These are phyloP conservation scores for Acacia confusa DNA, from an alignment of 306 rosid species.

Conservation along the genomic window DNA sequence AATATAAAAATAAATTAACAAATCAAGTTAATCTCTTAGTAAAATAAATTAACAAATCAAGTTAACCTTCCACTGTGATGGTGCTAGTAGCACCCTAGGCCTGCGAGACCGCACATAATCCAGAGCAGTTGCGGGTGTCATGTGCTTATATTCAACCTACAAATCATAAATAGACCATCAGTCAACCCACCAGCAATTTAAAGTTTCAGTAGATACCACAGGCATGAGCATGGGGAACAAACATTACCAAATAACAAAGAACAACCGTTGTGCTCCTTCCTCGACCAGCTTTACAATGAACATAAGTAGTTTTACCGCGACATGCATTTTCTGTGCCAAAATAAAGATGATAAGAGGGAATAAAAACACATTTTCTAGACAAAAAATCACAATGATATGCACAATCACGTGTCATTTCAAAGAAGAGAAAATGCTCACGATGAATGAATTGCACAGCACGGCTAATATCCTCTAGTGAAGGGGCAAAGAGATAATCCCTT, in stretches of 20 bases:
- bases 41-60: constrained; percentile 10
- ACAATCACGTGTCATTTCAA: background rate
- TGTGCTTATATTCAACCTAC: constrained; percentile 81
- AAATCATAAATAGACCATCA: constrained; percentile 29
- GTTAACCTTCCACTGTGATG: constrained; percentile 88
- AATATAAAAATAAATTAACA: background rate
- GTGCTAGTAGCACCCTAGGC: constrained; percentile 90
- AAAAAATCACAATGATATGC: constrained; percentile 10
- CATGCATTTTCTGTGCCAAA: constrained; percentile 58
- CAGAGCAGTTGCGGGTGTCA: constrained; percentile 80
- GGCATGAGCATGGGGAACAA: background rate
- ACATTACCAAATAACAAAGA: constrained; percentile 90
- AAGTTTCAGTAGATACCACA: constrained; percentile 16
- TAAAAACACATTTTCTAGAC: background rate
- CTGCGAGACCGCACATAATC: constrained; percentile 89
- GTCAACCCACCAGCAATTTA: background rate
- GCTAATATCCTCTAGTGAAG: constrained; percentile 72
- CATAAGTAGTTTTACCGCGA: constrained; percentile 80
- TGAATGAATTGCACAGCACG: constrained; percentile 95
- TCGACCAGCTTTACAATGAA: constrained; percentile 98
- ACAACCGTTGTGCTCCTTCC: constrained; percentile 98
- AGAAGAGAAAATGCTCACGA: constrained; percentile 45
- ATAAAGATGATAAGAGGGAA: constrained; percentile 16
- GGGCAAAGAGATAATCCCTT: constrained; percentile 96
- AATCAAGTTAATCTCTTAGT: constrained; percentile 31